Percentiles rank a stretch among this genome's conserved stretches.
phyloP scores from a whole-genome alignment of 768 basidiomycete species.

The Mycena haematopus region DNA sequence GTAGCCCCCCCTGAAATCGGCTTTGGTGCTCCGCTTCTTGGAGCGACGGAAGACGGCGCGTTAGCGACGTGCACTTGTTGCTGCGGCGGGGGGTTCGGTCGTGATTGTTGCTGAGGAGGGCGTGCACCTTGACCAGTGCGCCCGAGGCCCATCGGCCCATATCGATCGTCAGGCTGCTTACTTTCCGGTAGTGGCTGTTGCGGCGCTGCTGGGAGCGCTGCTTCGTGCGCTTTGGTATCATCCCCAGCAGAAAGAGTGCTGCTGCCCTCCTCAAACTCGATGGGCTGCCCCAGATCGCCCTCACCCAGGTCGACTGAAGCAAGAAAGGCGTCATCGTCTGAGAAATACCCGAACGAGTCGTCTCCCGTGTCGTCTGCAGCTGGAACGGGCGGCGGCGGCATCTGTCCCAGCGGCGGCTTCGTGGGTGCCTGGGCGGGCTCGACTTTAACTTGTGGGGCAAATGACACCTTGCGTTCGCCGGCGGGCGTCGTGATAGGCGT shows the following conservation, averaged over 20 bases:
- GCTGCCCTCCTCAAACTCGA: conserved; percentile 52
- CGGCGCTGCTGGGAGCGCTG: conserved; percentile 1
- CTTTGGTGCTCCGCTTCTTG: background rate
- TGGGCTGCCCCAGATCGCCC: conserved; percentile 50
- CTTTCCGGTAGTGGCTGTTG: background rate
- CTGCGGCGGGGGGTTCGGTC: conserved; percentile 10
- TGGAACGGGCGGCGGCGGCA: conserved; percentile 5
- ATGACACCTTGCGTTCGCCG: conserved; percentile 27
- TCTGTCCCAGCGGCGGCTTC: conserved; percentile 22
- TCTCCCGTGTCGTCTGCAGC: conserved; percentile 28
- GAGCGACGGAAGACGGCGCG: background rate
- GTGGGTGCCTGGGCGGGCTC: conserved; percentile 16
- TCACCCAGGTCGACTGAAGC: conserved; percentile 62
- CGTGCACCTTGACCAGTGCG: conserved; percentile 7
- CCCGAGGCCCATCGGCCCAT: conserved; percentile 22
- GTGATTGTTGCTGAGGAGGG: conserved; percentile 1
- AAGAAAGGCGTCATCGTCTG: conserved; percentile 72
- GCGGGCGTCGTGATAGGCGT: conserved; percentile 28
- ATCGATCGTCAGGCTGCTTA: conserved; percentile 6
- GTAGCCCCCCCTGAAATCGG: background rate
- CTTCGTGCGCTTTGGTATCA: conserved; percentile 22
- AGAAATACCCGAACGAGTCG: conserved; percentile 62
- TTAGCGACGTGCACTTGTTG: background rate
- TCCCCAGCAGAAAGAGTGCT: conserved; percentile 27
- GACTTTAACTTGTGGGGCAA: conserved; percentile 18